Conservation (phyloP, 108 stramenopile genomes). For the Skeletonema tropicum region DNA sequence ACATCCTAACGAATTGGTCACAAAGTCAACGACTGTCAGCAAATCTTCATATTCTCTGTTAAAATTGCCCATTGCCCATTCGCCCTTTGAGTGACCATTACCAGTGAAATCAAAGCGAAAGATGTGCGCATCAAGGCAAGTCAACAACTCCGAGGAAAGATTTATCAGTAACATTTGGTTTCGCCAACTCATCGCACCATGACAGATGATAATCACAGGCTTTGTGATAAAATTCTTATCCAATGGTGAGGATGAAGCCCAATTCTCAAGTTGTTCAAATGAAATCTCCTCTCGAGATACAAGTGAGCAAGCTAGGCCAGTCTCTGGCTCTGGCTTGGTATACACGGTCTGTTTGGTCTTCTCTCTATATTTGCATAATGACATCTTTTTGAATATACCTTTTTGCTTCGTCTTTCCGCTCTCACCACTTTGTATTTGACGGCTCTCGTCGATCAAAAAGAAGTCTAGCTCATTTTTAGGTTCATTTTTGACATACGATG, state of each 20-base stretch:
- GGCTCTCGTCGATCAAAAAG: neutral
- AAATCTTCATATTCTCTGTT: constrained; percentile 31
- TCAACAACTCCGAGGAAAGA: constrained; percentile 26
- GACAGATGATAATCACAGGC: constrained; percentile 47
- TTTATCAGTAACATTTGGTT: constrained; percentile 47
- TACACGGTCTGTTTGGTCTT: neutral
- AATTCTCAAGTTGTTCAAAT: neutral
- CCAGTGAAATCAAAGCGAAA: constrained; percentile 55
- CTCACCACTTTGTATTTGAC: neutral
- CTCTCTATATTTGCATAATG: neutral
- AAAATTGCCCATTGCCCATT: constrained; percentile 19
- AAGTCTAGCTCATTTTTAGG: constrained; percentile 4
- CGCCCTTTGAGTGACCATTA: constrained; percentile 48
- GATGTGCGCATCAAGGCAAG: constrained; percentile 19
- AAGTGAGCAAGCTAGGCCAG: neutral
- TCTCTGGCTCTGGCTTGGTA: neutral
- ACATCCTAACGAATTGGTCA: constrained; percentile 26
- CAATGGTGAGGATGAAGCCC: neutral
- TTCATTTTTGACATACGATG: neutral
- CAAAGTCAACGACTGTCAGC: constrained; percentile 29
- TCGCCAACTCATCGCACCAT: constrained; percentile 46
- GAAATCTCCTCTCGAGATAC: neutral
- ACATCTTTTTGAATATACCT: neutral
- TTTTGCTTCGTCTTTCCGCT: neutral
- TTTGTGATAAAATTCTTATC: constrained; percentile 11